Evolutionary conservation across 1,284 basidiomycete species (phyloP).

Genomic region (Malassezia nana): DNA sequence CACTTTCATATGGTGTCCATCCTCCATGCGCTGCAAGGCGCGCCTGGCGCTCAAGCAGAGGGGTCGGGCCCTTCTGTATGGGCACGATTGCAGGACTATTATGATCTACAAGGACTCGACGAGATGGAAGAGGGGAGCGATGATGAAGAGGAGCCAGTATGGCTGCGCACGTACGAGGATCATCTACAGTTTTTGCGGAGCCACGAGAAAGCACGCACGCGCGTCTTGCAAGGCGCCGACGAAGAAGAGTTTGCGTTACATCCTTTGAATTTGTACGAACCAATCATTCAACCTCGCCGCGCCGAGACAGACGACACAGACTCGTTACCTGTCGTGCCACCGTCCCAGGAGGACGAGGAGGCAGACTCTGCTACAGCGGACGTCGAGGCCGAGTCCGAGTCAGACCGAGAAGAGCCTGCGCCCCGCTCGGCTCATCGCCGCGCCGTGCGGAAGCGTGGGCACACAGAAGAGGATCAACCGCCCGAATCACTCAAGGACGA

Average conservation of each 20-base stretch:
- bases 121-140: slow-evolving; percentile 21
- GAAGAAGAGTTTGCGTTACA: slow-evolving; percentile 15
- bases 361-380: background rate
- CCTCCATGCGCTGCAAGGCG: slow-evolving; percentile 20
- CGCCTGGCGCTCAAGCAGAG: slow-evolving; percentile 1
- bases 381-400: background rate
- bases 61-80: slow-evolving; percentile 16
- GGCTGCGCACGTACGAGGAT: slow-evolving; percentile 1
- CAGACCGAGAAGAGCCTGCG: background rate
- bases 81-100: slow-evolving; percentile 26
- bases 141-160: slow-evolving; percentile 11
- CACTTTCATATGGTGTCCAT: slow-evolving; percentile 38
- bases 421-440: background rate
- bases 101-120: slow-evolving; percentile 33
- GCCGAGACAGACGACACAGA: background rate
- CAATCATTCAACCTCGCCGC: slow-evolving; percentile 2
- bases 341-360: background rate
- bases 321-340: background rate
- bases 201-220: slow-evolving; percentile 7
- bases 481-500: background rate
- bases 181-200: background rate
- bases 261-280: slow-evolving; percentile 4
- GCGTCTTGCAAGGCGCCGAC: slow-evolving; percentile 2
- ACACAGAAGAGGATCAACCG: background rate
- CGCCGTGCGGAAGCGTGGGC: slow-evolving; percentile 5